Evolutionary conservation across 371 early-diverging fungal species (phyloP).

Genomic region (Batkoa obscura): DNA sequence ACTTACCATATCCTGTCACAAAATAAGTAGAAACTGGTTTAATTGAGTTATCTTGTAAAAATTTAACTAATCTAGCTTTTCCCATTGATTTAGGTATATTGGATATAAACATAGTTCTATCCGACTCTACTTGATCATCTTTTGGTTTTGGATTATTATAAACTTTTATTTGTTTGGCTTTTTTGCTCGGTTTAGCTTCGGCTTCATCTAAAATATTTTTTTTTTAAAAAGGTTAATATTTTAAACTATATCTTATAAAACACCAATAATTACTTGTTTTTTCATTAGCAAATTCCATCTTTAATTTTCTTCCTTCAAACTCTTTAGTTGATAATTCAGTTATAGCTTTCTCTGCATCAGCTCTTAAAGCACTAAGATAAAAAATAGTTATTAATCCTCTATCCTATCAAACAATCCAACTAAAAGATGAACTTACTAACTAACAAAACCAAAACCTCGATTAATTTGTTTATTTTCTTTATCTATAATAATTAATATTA

Average conservation of each 20-base stretch:
- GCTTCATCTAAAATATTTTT: not conserved
- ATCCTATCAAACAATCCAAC: not conserved
- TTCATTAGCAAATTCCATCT: slow-evolving; percentile 55
- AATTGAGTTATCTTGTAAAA: not conserved
- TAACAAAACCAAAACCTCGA: slow-evolving; percentile 81
- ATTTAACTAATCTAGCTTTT: not conserved
- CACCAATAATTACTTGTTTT: slow-evolving; percentile 15
- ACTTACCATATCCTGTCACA: not conserved
- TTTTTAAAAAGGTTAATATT: not conserved
- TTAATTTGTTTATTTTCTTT: slow-evolving; percentile 20
- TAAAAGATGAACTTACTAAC: slow-evolving; percentile 21
- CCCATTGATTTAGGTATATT: not conserved
- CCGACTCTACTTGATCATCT: slow-evolving; percentile 5
- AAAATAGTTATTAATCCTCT: not conserved
- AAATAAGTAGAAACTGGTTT: not conserved
- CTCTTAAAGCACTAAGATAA: slow-evolving; percentile 36
- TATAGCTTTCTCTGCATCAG: slow-evolving; percentile 71
- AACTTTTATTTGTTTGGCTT: not conserved
- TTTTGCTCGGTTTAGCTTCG: not conserved
- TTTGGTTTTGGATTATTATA: slow-evolving; percentile 10
- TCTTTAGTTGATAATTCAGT: slow-evolving; percentile 38
- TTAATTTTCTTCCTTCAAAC: slow-evolving; percentile 43
- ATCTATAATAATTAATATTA: not conserved
- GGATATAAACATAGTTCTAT: not conserved
- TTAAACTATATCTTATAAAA: not conserved